phyloP scores from a whole-genome alignment of 2,329 filamentous ascomycete genomes.

The Tolypocladium ophioglossoides region DNA sequence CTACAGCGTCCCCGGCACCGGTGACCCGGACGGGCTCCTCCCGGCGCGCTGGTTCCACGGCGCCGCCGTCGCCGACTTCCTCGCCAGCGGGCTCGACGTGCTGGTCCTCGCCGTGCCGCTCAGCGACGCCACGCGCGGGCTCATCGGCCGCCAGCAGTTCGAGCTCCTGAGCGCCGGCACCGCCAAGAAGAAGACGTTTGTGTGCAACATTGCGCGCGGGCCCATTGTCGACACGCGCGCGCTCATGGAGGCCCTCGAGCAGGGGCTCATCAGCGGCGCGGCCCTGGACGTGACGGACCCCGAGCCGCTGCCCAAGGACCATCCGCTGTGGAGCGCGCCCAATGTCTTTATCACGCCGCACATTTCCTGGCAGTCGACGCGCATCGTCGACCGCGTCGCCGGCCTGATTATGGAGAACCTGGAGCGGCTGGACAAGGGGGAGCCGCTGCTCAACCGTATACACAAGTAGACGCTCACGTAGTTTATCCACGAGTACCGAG shows the following conservation, averaged over 20 bases:
- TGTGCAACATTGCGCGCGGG: conserved; percentile 57
- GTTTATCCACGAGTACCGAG: too few species aligned
- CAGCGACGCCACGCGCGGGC: conserved; percentile 21
- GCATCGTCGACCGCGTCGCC: conserved; percentile 13
- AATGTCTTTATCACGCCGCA: conserved; percentile 49
- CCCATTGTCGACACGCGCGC: conserved; percentile 31
- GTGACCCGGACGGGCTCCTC: conserved; percentile 30
- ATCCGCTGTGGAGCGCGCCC: conserved; percentile 52
- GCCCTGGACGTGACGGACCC: conserved; percentile 64
- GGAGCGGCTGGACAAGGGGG: conserved; percentile 13
- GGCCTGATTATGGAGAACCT: conserved; percentile 19
- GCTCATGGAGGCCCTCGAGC: conserved; percentile 43
- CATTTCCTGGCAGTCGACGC: conserved; percentile 21
- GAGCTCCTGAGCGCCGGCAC: conserved; percentile 18
- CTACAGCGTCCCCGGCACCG: conserved; percentile 55
- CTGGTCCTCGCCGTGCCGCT: conserved; percentile 32
- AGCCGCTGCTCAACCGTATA: conserved; percentile 12
- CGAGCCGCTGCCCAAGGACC: conserved; percentile 54
- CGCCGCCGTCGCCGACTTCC: conserved; percentile 26
- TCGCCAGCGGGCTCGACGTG: conserved; percentile 30
- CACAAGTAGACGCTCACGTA: not conserved
- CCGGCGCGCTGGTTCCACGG: conserved; percentile 33
- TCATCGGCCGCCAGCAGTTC: conserved; percentile 35
- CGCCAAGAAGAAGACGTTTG: conserved; percentile 26
- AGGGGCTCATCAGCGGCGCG: conserved; percentile 37